Base-by-base conservation (phyloP, 2,329 filamentous ascomycete genomes). In the Stachybotrys echinatus region DNA sequence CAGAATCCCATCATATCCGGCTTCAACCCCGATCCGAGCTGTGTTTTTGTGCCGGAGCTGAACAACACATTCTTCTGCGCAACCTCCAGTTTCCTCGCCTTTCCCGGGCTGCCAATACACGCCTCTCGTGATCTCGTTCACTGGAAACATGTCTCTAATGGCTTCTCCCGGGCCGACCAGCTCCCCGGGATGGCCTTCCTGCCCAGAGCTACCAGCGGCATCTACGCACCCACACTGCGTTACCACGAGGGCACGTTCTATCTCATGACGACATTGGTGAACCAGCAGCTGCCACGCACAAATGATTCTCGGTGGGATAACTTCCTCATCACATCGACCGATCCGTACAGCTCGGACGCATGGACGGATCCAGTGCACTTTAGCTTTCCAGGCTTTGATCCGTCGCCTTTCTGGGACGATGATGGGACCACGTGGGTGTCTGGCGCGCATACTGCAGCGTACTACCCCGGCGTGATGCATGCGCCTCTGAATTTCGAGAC, bases 31-130 rank as follows among this genome's bases (percentile, higher is more conserved):
- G 75, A 79, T 56, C 75, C 75, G 0, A 71, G 65, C 21, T 74
- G 72, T 46, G 61, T 70, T 27, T 68, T 69, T 47, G 62, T 76
- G 12, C 55, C 60, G 8, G 61, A 72, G 17, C 52, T 59, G 14
- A 55, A 73, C 48, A 65, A 68, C 22, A 77, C 70, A 5, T 77
- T 77, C 58, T 79, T 76, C 59, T 77, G 74, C 54, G 72, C 69
- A 2, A 74, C 73, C 0, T 79, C 76, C 0, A 77, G 72, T 7
- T 81, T 80, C 54, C 70, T 74, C 34, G 62, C 67, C 5, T 80
- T 79, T 53, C 77, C 77, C 0, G 76, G 76, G 1, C 62, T 80
- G 3, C 76, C 77, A 1, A 70, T 81, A 31, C 72, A 79, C 57
- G 74, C 75, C 6, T 76, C 71, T 43, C 70, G 67, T 49, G 75